A percentile compares a stretch with the other conserved stretches of the same genome.
These are phyloP conservation scores for Colletotrichum chlorophyti DNA, from an alignment of 2,329 filamentous ascomycete genomes.

Conservation along the genomic window DNA sequence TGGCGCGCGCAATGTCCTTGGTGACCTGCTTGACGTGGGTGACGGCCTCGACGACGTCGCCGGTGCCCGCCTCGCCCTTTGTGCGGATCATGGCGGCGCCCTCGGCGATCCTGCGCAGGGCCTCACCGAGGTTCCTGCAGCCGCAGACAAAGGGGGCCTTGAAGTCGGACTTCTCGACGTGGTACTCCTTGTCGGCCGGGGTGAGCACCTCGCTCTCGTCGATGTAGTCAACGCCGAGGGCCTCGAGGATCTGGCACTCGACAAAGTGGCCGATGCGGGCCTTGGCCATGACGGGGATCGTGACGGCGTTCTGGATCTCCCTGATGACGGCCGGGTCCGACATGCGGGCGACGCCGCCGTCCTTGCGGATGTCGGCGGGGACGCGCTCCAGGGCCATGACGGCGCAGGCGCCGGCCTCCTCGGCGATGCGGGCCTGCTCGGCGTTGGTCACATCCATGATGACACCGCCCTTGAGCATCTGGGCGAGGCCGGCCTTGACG, in stretches of 20 bases:
- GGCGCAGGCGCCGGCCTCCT: slow-evolving; percentile 92
- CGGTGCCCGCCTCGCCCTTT: slow-evolving; percentile 96
- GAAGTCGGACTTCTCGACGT: slow-evolving; percentile 89
- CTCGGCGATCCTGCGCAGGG: slow-evolving; percentile 86
- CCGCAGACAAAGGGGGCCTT: slow-evolving; percentile 93
- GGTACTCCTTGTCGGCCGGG: slow-evolving; percentile 87
- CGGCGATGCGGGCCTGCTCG: slow-evolving; percentile 93
- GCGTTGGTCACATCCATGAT: slow-evolving; percentile 99
- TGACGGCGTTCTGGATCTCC: slow-evolving; percentile 93
- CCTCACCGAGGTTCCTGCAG: slow-evolving; percentile 93
- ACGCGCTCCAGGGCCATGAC: slow-evolving; percentile 99
- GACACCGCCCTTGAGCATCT: slow-evolving; percentile 98
- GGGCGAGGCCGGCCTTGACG: slow-evolving; percentile 92
- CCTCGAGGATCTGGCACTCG: slow-evolving; percentile 97
- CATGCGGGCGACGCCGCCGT: slow-evolving; percentile 97
- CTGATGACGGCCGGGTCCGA: slow-evolving; percentile 93
- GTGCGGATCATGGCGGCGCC: slow-evolving; percentile 99
- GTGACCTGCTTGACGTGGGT: slow-evolving; percentile 94
- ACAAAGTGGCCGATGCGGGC: slow-evolving; percentile 97
- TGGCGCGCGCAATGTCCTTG: slow-evolving; percentile 79
- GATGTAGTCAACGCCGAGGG: slow-evolving; percentile 95
- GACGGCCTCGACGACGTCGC: slow-evolving; percentile 95
- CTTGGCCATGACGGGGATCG: slow-evolving; percentile 99
- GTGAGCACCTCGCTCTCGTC: slow-evolving; percentile 98
- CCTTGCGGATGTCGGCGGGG: slow-evolving; percentile 89